Percentiles rank a stretch among this genome's conserved stretches.
phyloP scores from a whole-genome alignment of 257 asterid species.

The Anisodus tanguticus region DNA sequence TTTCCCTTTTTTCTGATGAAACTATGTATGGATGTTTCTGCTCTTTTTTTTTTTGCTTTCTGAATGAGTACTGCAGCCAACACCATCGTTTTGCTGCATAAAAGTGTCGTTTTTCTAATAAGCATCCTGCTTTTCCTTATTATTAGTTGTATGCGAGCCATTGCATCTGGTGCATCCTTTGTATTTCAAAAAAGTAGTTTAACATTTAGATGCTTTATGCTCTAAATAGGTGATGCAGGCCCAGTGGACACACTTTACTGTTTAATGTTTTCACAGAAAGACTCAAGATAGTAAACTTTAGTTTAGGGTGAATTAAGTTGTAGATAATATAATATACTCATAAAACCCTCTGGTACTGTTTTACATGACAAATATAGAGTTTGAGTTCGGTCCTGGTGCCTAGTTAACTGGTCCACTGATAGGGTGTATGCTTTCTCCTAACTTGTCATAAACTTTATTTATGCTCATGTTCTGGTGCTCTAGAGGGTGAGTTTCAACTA shows the following conservation, averaged over 20 bases:
- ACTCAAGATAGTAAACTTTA: neutral
- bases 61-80: neutral
- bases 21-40: neutral
- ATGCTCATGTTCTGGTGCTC: neutral
- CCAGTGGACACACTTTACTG: neutral
- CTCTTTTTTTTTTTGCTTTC: neutral
- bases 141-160: neutral
- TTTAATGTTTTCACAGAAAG: neutral
- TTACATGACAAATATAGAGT: neutral
- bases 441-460: neutral
- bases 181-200: neutral
- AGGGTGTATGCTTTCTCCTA: slow-evolving; percentile 2
- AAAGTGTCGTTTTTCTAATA: neutral
- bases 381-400: neutral
- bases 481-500: neutral
- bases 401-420: neutral
- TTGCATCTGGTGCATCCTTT: slow-evolving; percentile 4
- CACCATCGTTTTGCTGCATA: neutral
- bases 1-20: neutral
- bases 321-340: neutral
- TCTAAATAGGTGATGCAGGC: slow-evolving; percentile 4
- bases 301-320: neutral
- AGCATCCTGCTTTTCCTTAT: neutral
- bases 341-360: neutral
- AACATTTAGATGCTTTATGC: neutral